phyloP scores from a whole-genome alignment of 140 eudicot species.

The Ambrosia hybrid region DNA sequence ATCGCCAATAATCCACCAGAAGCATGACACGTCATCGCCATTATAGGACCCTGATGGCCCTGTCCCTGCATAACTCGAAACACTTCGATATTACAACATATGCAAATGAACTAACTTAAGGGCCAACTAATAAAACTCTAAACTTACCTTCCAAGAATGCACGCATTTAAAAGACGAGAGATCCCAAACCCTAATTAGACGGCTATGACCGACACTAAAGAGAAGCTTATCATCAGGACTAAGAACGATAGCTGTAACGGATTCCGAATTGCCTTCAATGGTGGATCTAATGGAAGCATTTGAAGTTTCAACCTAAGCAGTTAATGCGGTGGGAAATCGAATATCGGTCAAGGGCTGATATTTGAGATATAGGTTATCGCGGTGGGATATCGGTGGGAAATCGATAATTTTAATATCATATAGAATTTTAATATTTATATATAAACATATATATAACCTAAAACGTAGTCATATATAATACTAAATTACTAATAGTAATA shows the following conservation, averaged over 20 bases:
- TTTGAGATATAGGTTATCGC: no score
- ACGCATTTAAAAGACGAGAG: conserved; percentile 60
- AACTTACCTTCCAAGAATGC: conserved; percentile 92
- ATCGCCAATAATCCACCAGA: conserved; percentile 91
- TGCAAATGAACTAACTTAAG: neutral
- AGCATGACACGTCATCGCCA: conserved; percentile 89
- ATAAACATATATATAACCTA: no score
- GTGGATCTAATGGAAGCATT: conserved; percentile 76
- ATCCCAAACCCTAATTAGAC: conserved; percentile 92
- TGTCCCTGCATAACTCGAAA: conserved; percentile 59
- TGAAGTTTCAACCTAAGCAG: conserved; percentile 70
- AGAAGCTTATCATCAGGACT: conserved; percentile 64
- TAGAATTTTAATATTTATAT: no score
- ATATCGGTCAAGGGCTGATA: no score
- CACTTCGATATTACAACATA: neutral
- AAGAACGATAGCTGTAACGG: conserved; percentile 65
- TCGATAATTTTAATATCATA: no score
- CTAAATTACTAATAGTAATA: no score
- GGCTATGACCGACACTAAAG: conserved; percentile 69
- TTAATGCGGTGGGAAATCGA: no score
- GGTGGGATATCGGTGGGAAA: no score
- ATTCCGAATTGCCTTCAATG: conserved; percentile 78
- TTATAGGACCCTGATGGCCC: conserved; percentile 84
- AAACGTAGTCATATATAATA: no score
- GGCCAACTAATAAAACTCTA: neutral